Base-by-base conservation (phyloP, 306 rosid genomes). In the Pachyrhizus erosus region DNA sequence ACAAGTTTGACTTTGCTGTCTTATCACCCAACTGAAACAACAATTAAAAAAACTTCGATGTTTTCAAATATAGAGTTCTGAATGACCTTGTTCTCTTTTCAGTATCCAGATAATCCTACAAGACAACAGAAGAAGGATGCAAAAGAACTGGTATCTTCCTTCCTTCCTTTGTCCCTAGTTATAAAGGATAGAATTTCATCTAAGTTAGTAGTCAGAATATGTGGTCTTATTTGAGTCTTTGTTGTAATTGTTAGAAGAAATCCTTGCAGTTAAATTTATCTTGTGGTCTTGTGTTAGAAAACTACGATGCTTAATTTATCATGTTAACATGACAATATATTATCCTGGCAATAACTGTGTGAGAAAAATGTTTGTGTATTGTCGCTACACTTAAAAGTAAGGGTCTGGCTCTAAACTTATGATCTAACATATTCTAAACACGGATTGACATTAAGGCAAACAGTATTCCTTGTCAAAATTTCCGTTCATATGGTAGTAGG, bases 111-210 rank as follows among this genome's bases (percentile, higher is more conserved):
- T 81, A 92, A 91, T 54, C 99, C 99, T 72, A 88, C 99, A 61
- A 90, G 99, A 91, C 99, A 91, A 70, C 99, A 95, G 90, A 93
- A 93, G 94, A 93, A 86, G 90, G 99, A 93, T 84, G 97, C 84
- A 26, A 95, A 95, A 87, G 98, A 95, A 84, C 85, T 95, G 97
- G 99, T 93, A 86, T 37, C 83, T 66, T 27, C 61, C 77, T 82
- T 75, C 58, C 17, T 40, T 81, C 51, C 75, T 34, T 65, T 77
- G 31, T 78, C 69, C 67, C 46, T 49, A 20, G 24, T 62, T 52
- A 54, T 61, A 60, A 58, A 33, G 62, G 17, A 29, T 33, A 70
- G 24, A 46, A 51, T 80, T 75, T 74, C 48, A 40, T 74, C 60
- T 33, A 34, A 23, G 45, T 27, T 13, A 49, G 69, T 15, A 67